Base-by-base conservation (phyloP, 202 grass and related monocot genomes). In the Setaria italica region DNA sequence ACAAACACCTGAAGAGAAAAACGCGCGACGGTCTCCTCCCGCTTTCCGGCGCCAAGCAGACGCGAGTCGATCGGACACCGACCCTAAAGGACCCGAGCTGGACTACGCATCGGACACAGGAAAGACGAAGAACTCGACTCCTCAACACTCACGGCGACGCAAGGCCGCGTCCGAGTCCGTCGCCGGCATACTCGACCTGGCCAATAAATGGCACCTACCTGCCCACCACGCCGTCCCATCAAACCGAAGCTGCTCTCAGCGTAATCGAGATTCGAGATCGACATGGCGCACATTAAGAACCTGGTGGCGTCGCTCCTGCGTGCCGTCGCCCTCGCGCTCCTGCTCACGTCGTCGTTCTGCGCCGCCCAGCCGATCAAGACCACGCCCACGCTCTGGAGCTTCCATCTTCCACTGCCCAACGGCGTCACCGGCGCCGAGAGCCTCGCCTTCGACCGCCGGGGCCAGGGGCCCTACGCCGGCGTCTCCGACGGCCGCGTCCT, bases 401-500 rank as follows among this genome's bases (percentile, higher is more conserved):
- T 70, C 65, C 79, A 45, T n/a, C 50, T 70, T 0, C 79, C 65
- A 0, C 3, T 81, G 0, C 65, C 79, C 50, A 0, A 11, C 33
- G 79, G 79, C 68, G 85, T 82, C 9, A 62, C 6, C n/a, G 86
- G 86, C 63, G 71, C 79, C 0, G 86, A 87, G 79, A 87, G 64
- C 72, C 43, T 82, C 0, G 72, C 79, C 0, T 88, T 88, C 33
- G 86, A 83, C 64, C 70, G 30, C 17, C 13, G 39, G 1, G 79
- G 55, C 35, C 6, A 60, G 59, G 78, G 78, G 0, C 62, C 72
- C 34, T 91, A 91, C 72, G 43, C 74, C 17, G 85, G 75, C 71
- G 86, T 91, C 55, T 91, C 85, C 3, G 83, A 91, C 9, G 86
- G 89, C 9, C 65, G 89, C 33, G 35, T 91, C 29, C 55, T 91